These are phyloP conservation scores for Xylariaceae sp. DNA, from an alignment of 2,329 filamentous ascomycete genomes.

Conservation along the genomic window DNA sequence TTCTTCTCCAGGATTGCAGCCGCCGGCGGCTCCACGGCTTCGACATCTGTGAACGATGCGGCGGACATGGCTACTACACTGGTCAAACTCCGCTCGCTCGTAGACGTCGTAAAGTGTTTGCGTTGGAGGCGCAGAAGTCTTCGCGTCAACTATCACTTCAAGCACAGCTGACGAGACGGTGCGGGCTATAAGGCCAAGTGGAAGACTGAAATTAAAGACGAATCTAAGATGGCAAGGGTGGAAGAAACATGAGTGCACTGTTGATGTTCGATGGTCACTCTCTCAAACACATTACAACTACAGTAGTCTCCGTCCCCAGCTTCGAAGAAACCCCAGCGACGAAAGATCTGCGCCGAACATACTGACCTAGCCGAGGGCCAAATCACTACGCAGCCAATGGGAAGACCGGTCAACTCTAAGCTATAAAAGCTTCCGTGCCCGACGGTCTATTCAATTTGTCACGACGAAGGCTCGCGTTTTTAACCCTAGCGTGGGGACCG, in stretches of 20 bases:
- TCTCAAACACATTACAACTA: no score
- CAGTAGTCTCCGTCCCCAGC: background rate
- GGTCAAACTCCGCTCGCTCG: background rate
- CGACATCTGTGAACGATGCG: slow-evolving; percentile 8
- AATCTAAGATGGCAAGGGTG: slow-evolving; percentile 1
- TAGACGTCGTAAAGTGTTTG: background rate
- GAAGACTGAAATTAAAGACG: background rate
- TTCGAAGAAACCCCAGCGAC: background rate
- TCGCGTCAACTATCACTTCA: background rate
- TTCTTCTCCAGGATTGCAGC: background rate
- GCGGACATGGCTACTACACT: slow-evolving; percentile 1
- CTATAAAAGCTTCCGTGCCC: no score
- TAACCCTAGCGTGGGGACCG: background rate
- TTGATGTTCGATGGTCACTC: no score
- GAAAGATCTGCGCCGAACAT: no score
- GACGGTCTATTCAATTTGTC: background rate
- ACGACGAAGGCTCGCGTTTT: background rate
- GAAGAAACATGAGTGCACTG: background rate
- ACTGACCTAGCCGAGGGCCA: no score
- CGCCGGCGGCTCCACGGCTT: background rate
- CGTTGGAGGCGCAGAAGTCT: background rate
- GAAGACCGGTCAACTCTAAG: no score
- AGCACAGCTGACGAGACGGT: no score
- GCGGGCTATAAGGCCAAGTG: no score
- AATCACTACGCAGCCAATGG: no score